A percentile compares a stretch with the other conserved stretches of the same genome.
Conservation (phyloP, 306 rosid species). For the Geum urbanum region DNA sequence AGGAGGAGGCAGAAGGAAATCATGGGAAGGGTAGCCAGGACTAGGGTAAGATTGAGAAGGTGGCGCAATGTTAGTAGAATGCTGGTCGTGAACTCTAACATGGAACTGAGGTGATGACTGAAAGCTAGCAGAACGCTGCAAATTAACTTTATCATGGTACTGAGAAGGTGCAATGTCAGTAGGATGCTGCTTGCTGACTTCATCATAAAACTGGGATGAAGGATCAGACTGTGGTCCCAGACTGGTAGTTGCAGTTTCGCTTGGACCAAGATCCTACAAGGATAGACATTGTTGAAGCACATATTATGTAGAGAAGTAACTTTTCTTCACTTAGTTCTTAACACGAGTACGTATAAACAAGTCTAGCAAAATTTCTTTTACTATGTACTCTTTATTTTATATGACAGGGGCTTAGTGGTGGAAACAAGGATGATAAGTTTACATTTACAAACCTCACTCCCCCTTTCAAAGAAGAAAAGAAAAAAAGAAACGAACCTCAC, state of each 20-base stretch:
- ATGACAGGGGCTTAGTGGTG: background rate
- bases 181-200: constrained; percentile 34
- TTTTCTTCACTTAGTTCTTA: background rate
- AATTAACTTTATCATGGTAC: constrained; percentile 19
- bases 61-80: constrained; percentile 39
- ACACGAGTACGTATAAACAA: background rate
- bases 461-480: too few species aligned
- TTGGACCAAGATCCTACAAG: constrained; percentile 61
- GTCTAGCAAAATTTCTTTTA: background rate
- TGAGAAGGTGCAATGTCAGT: constrained; percentile 18
- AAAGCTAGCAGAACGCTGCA: constrained; percentile 33
- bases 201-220: constrained; percentile 39
- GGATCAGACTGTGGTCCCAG: constrained; percentile 50
- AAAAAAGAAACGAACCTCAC: too few species aligned
- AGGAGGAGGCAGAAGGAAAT: background rate
- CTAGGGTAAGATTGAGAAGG: constrained; percentile 55
- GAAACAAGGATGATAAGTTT: too few species aligned
- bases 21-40: constrained; percentile 37
- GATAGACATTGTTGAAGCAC: constrained; percentile 23
- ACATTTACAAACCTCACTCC: too few species aligned
- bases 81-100: constrained; percentile 45
- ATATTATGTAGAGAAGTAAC: background rate
- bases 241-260: constrained; percentile 39
- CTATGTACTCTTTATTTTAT: background rate
- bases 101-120: constrained; percentile 46